A percentile compares a stretch with the other conserved stretches of the same genome.
phyloP scores from a whole-genome alignment of 192 early-diverging fungal species.

The Gryganskiella cystojenkinii region DNA sequence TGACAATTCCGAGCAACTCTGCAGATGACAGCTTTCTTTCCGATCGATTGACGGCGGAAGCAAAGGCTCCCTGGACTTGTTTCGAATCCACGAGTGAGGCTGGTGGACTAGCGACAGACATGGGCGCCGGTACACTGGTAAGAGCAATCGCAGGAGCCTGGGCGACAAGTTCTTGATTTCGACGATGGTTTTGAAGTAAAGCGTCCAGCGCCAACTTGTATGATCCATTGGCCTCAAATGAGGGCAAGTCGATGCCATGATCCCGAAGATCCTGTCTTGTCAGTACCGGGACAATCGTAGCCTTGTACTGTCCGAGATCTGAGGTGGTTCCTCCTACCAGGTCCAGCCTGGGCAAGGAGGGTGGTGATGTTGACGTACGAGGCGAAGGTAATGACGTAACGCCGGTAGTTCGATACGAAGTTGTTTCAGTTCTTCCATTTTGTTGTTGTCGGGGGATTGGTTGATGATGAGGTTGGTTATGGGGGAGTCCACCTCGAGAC shows the following conservation, averaged over 20 bases:
- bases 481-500: conserved; percentile 44
- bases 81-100: conserved; percentile 5
- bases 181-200: conserved; percentile 35
- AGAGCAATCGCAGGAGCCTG: conserved; percentile 23
- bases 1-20: conserved; percentile 32
- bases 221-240: conserved; percentile 11
- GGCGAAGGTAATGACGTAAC: conserved; percentile 22
- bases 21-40: conserved; percentile 21
- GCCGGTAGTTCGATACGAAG: not conserved
- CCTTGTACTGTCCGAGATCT: conserved; percentile 17
- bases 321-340: conserved; percentile 7
- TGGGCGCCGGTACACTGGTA: conserved; percentile 17
- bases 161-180: conserved; percentile 13
- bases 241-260: conserved; percentile 10
- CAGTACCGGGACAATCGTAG: conserved; percentile 20
- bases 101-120: conserved; percentile 23
- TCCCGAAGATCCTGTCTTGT: conserved; percentile 20
- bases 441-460: not conserved
- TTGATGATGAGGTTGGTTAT: conserved; percentile 20
- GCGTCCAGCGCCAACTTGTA: conserved; percentile 34
- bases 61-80: not conserved
- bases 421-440: not conserved
- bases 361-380: conserved; percentile 11
- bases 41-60: not conserved
- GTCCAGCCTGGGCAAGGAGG: conserved; percentile 3